phyloP scores from a whole-genome alignment of 2,329 filamentous ascomycete species.

The Boeremia lycopersici region DNA sequence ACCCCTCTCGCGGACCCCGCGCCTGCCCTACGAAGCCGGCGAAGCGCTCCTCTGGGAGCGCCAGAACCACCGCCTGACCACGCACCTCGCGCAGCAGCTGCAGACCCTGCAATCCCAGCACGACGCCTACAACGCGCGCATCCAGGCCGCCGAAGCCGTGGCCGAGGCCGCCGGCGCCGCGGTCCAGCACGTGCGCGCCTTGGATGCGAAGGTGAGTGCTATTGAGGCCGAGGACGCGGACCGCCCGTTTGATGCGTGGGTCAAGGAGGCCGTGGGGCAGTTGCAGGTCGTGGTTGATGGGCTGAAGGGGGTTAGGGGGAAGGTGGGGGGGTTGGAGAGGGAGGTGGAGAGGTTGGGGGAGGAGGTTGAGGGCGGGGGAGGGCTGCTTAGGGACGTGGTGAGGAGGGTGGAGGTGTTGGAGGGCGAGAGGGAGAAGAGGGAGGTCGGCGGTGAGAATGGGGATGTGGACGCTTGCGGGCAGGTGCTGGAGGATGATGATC shows the following conservation, averaged over 20 bases:
- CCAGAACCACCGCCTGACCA: conserved; percentile 48
- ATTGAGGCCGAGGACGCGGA: conserved; percentile 33
- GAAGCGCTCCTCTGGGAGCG: conserved; percentile 49
- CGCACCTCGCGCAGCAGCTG: conserved; percentile 43
- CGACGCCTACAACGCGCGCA: conserved; percentile 25
- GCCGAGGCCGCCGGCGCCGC: conserved; percentile 24
- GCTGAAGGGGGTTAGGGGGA: conserved; percentile 23
- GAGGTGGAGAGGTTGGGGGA: conserved; percentile 7
- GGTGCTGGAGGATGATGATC: background rate
- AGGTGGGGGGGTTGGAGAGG: conserved; percentile 24
- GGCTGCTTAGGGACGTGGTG: conserved; percentile 1
- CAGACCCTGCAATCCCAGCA: conserved; percentile 41
- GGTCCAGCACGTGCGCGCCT: conserved; percentile 16
- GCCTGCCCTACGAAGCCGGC: conserved; percentile 27
- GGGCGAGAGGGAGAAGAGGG: conserved; percentile 10
- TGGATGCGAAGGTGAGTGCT: conserved; percentile 30
- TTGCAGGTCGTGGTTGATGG: conserved; percentile 22
- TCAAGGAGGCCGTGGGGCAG: conserved; percentile 18
- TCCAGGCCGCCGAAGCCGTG: conserved; percentile 27
- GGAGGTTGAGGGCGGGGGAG: conserved; percentile 16
- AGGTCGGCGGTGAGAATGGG: background rate
- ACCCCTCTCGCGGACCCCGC: conserved; percentile 6
- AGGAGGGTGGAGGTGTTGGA: conserved; percentile 25
- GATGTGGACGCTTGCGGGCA: background rate
- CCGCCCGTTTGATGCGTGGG: conserved; percentile 28